Evolutionary conservation across 257 asterid species (phyloP), one percentile per base, ranked within the genome.

Genomic region (Pogostemon cablin): DNA sequence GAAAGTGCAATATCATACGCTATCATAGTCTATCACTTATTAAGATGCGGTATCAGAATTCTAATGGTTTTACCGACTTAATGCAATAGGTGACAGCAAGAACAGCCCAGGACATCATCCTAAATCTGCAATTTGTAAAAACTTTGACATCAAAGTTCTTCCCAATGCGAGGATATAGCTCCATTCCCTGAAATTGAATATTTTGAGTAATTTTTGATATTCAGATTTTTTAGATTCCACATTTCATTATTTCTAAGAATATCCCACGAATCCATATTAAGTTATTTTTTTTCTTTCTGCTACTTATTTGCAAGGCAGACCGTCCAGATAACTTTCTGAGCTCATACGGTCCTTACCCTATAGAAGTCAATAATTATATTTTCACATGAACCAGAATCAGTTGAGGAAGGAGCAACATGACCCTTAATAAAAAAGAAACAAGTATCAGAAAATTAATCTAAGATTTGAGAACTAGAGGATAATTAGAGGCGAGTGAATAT

Each of bases 91-190:
- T 93, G 71, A 93, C 78, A 41, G 97, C 88, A 79, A 93, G 97
- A 79, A 93, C 97, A 54, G 91, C 98, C 98, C 98, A 93, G 46
- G 97, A 87, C 93, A 93, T 93, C 98, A 93, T 93, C 75, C 98
- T 97, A 68, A 93, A 93, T 81, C 98, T 84, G 80, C 98, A 93
- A 79, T 93, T 93, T 40, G 98, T 93, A 77, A 93, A 93, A 54
- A 93, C 98, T 81, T 93, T 93, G 83, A 93, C 87, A 74, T 93
- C 98, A 68, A 93, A 90, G 88, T 85, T 80, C 84, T 85, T 89
- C 76, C 98, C 98, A 65, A 93, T 89, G 55, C 98, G 96, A 71
- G 98, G 98, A 87, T 93, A 93, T 62, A 93, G 81, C 79, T 93
- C 98, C 98, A 89, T 93, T 65, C 98, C 98, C 98, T 93, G 87